A percentile compares a stretch with the other conserved stretches of the same genome.
phyloP scores from a whole-genome alignment of 768 basidiomycete species.

The Tulasnella sp. region DNA sequence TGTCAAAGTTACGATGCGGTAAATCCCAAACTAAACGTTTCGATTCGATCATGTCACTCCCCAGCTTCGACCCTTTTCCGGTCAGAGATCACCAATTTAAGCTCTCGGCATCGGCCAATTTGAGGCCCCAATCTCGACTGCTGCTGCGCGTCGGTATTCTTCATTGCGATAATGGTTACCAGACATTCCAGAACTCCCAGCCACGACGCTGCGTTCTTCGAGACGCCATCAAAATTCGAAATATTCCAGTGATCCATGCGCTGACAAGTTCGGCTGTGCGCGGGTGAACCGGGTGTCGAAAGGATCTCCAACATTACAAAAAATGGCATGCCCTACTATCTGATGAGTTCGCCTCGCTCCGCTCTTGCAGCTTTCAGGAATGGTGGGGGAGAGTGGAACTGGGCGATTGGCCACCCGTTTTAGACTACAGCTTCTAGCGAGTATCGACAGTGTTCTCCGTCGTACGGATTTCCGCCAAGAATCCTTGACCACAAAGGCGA shows the following conservation, averaged over 20 bases:
- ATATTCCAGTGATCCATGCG: neutral
- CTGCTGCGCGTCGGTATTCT: neutral
- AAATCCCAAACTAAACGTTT: no score
- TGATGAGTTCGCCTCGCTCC: neutral
- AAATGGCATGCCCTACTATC: neutral
- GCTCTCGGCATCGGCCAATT: neutral
- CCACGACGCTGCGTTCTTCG: neutral
- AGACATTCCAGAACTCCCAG: neutral
- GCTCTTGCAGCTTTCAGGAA: no score
- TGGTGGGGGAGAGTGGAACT: neutral
- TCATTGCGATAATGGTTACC: neutral
- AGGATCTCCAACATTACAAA: neutral
- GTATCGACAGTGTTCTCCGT: neutral
- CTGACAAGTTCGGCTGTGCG: neutral
- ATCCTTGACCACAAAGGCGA: neutral
- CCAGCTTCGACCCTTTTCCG: neutral
- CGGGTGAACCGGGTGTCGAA: neutral
- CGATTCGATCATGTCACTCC: neutral
- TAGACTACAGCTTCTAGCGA: neutral
- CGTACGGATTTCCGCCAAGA: neutral
- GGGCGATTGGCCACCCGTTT: neutral
- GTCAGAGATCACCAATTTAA: neutral
- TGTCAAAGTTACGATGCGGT: no score
- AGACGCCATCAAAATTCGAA: neutral
- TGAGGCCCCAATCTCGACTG: neutral